Evolutionary conservation across 768 basidiomycete genomes (phyloP).

Genomic region (Mycena indigotica): DNA sequence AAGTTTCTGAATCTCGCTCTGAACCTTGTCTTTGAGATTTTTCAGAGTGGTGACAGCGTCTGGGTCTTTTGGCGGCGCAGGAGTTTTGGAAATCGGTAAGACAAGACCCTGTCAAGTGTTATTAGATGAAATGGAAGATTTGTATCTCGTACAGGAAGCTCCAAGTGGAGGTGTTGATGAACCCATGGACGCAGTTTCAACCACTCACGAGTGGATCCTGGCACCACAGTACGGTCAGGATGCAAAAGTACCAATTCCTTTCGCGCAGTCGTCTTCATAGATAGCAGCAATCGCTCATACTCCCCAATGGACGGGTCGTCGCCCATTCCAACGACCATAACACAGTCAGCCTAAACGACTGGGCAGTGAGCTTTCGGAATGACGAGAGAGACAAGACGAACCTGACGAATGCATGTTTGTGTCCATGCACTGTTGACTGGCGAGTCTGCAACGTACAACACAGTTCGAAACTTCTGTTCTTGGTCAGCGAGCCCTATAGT

Average conservation of each 20-base stretch:
- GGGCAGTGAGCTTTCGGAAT: not conserved
- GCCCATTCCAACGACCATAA: constrained; percentile 92
- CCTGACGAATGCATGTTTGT: constrained; percentile 95
- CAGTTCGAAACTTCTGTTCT: constrained; percentile 90
- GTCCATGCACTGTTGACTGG: constrained; percentile 97
- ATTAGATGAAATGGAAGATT: constrained; percentile 12
- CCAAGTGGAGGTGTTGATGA: constrained; percentile 94
- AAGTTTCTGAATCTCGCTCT: constrained; percentile 86
- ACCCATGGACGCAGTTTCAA: constrained; percentile 96
- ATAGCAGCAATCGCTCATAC: constrained; percentile 89
- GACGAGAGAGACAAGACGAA: constrained; percentile 28
- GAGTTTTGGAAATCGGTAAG: constrained; percentile 61
- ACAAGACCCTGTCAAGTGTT: constrained; percentile 63
- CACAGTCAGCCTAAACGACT: constrained; percentile 74
- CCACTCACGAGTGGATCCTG: constrained; percentile 96
- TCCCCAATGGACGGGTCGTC: constrained; percentile 91
- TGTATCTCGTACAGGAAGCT: constrained; percentile 63
- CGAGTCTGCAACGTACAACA: constrained; percentile 95
- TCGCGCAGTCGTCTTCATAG: constrained; percentile 97
- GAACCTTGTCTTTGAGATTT: constrained; percentile 90
- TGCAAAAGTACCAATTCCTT: constrained; percentile 96
- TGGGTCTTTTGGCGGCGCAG: constrained; percentile 73
- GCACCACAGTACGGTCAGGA: constrained; percentile 82
- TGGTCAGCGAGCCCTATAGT: constrained; percentile 80
- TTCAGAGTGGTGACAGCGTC: constrained; percentile 88